phyloP scores from a whole-genome alignment of 345 rosid genomes.

The Boechera retrofracta region DNA sequence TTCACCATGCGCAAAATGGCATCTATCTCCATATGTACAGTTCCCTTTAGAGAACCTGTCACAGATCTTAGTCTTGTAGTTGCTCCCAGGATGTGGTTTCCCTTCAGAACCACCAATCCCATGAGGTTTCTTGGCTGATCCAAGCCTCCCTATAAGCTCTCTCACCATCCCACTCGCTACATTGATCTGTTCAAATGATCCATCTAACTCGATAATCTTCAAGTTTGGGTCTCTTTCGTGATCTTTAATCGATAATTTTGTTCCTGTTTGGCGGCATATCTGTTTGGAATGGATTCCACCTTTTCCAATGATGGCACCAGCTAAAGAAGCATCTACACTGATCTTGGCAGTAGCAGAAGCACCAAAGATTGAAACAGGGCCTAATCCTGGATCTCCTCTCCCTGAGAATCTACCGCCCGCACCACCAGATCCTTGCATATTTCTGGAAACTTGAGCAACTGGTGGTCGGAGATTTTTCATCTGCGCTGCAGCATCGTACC shows the following conservation, averaged over 20 bases:
- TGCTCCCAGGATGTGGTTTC: constrained; percentile 54
- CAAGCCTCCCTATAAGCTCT: constrained; percentile 64
- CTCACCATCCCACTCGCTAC: constrained; percentile 83
- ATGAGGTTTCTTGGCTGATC: constrained; percentile 44
- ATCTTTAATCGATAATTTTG: constrained; percentile 69
- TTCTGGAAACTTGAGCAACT: constrained; percentile 58
- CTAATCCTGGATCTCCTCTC: constrained; percentile 50
- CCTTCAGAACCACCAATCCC: constrained; percentile 50
- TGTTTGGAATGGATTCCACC: constrained; percentile 81
- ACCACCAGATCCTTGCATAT: constrained; percentile 50
- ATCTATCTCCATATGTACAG: constrained; percentile 85
- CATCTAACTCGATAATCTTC: constrained; percentile 82
- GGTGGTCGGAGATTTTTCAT: constrained; percentile 67
- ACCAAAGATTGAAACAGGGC: constrained; percentile 72
- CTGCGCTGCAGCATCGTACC: constrained; percentile 79
- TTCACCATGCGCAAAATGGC: constrained; percentile 92
- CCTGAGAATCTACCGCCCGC: constrained; percentile 56
- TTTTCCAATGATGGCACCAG: constrained; percentile 88
- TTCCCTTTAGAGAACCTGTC: constrained; percentile 76
- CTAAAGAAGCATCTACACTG: constrained; percentile 82
- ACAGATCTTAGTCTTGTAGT: constrained; percentile 84
- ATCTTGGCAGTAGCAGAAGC: constrained; percentile 84
- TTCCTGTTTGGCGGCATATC: constrained; percentile 81
- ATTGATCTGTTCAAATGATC: constrained; percentile 81
- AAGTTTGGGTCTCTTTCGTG: constrained; percentile 72